phyloP scores from a whole-genome alignment of 2,329 filamentous ascomycete species.

The Diaporthe amygdali region DNA sequence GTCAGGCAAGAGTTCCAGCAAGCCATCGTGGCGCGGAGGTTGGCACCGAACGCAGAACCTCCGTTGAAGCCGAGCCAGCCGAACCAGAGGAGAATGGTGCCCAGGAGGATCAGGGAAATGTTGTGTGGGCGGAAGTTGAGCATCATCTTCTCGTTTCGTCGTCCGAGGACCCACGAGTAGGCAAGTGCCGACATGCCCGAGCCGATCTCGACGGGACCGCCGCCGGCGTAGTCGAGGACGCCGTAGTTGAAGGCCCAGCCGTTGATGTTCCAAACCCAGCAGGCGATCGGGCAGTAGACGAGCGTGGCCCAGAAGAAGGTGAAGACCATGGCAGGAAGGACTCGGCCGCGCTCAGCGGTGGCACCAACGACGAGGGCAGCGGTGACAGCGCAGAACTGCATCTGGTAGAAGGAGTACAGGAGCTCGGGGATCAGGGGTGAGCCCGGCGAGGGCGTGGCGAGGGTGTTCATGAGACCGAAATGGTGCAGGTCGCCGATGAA shows the following conservation, averaged over 20 bases:
- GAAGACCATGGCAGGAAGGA: slow-evolving; percentile 94
- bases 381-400: slow-evolving; percentile 97
- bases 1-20: slow-evolving; percentile 98
- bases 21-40: slow-evolving; percentile 91
- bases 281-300: slow-evolving; percentile 95
- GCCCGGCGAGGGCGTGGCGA: slow-evolving; percentile 84
- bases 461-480: slow-evolving; percentile 86
- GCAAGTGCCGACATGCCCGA: slow-evolving; percentile 93
- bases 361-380: slow-evolving; percentile 90
- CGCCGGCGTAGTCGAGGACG: slow-evolving; percentile 94
- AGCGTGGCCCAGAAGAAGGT: slow-evolving; percentile 95
- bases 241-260: slow-evolving; percentile 93
- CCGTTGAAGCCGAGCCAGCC: slow-evolving; percentile 99
- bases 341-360: slow-evolving; percentile 90
- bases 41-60: slow-evolving; percentile 91
- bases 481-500: slow-evolving; percentile 92
- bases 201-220: slow-evolving; percentile 95
- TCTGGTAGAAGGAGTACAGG: slow-evolving; percentile 95
- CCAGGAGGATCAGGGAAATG: slow-evolving; percentile 94
- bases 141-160: slow-evolving; percentile 99
- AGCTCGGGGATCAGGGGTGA: slow-evolving; percentile 88
- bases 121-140: slow-evolving; percentile 99
- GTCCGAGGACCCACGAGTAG: slow-evolving; percentile 94
- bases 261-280: slow-evolving; percentile 95
- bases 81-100: slow-evolving; percentile 96